Evolutionary conservation across 306 rosid genomes (phyloP).

Genomic region (Fagus crenata): DNA sequence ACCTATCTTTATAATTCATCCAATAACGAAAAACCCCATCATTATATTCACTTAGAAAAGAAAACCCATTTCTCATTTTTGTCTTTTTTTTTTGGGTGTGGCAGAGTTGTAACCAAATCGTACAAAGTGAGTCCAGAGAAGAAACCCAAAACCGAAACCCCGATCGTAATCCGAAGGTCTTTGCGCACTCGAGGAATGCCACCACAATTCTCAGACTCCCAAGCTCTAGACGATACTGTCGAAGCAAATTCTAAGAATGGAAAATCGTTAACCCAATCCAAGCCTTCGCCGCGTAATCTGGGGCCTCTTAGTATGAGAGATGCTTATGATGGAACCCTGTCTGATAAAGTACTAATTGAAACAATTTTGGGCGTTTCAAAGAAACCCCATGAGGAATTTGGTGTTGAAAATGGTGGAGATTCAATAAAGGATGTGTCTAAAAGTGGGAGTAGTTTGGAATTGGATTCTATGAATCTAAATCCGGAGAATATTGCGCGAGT

Average conservation of each 20-base stretch:
- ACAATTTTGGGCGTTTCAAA: constrained; percentile 41
- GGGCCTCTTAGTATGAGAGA: constrained; percentile 59
- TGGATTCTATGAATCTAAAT: constrained; percentile 56
- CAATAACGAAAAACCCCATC: not conserved
- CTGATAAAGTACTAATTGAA: constrained; percentile 41
- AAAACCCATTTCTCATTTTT: not conserved
- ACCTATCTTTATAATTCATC: not conserved
- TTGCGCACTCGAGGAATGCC: constrained; percentile 68
- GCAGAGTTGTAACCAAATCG: constrained; percentile 56
- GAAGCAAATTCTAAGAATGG: constrained; percentile 11
- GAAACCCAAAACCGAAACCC: constrained; percentile 54
- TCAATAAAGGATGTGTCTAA: constrained; percentile 9
- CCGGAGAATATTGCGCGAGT: constrained; percentile 61
- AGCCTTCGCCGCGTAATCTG: constrained; percentile 1
- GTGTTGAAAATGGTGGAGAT: constrained; percentile 2
- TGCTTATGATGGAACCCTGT: constrained; percentile 40
- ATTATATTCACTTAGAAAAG: not conserved
- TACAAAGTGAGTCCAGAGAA: constrained; percentile 41
- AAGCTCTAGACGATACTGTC: constrained; percentile 22
- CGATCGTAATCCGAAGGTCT: constrained; percentile 66
- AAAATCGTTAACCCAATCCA: constrained; percentile 19
- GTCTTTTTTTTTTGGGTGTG: not conserved
- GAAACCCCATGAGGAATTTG: constrained; percentile 21
- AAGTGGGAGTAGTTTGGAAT: constrained; percentile 27
- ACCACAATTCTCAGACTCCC: constrained; percentile 46